Base-by-base conservation (phyloP, 768 basidiomycete species). In the Suillus cothurnatus region DNA sequence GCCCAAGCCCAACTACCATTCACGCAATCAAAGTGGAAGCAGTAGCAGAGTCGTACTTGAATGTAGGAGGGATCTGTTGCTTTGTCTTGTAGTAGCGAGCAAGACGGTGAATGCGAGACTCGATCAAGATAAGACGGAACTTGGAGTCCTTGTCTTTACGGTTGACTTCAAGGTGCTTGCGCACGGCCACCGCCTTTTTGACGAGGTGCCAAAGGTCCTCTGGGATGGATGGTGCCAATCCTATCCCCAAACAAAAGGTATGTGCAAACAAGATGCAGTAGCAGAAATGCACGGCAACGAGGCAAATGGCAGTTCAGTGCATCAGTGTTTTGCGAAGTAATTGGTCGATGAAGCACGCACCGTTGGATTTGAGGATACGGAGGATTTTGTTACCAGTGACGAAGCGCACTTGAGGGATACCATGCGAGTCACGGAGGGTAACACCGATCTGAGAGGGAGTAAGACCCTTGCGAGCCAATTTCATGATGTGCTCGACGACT, bases 351-450 rank as follows among this genome's bases (percentile, higher is more conserved):
- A 36, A n/a, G 5, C 60, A 81, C 88, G 80, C 79, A 94, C 97
- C 94, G 71, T 94, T 87, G 69, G 90, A 87, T 85, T 97, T 99
- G 80, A 99, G 85, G 82, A 98, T 94, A 84, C 97, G 90, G 74
- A 98, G 89, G 76, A 99, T 97, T 87, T 98, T 99, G 92, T 97
- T 98, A 73, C 97, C 96, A 68, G 97, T 99, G 77, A 99, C 91
- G 81, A 93, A 94, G 75, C 94, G 94, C 80, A 98, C 96, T 83
- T 97, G 96, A 78, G 97, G 95, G 75, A 99, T 91, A 73, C 97
- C 97, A 78, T 99, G 94, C 76, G 93, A 94, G 85, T 99, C 97
- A 79, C 97, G 92, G 75, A 99, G 93, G 78, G 91, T 88, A 72
- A 98, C 95, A 86, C 97, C 97, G 77, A 99, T 98, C 80, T 97